phyloP scores from a whole-genome alignment of 2,329 filamentous ascomycete species.

The Penicillium sp. region DNA sequence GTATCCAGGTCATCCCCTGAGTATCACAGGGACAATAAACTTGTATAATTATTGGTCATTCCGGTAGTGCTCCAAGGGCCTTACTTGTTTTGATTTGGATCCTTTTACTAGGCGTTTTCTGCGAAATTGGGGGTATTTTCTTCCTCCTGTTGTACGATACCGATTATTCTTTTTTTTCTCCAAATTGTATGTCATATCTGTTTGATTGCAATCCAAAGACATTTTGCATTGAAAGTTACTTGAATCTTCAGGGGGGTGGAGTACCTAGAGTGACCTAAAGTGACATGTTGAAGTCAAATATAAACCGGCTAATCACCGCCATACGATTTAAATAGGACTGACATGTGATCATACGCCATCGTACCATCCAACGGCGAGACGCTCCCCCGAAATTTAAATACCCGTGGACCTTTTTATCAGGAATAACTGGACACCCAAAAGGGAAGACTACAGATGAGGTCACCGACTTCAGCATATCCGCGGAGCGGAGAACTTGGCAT shows the following conservation, averaged over 20 bases:
- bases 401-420: neutral
- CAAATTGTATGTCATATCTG: conserved; percentile 26
- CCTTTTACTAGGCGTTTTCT: conserved; percentile 25
- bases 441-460: neutral
- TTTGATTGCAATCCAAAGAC: conserved; percentile 14
- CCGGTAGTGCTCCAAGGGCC: neutral
- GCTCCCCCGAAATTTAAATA: neutral
- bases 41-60: conserved; percentile 9
- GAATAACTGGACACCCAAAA: neutral
- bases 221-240: conserved; percentile 4
- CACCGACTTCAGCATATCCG: neutral
- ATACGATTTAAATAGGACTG: neutral
- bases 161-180: conserved; percentile 7
- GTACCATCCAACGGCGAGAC: neutral
- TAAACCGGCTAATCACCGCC: neutral
- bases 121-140: conserved; percentile 10
- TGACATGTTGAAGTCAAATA: neutral
- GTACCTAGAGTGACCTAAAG: neutral
- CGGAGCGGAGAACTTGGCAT: conserved; percentile 10
- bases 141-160: conserved; percentile 21
- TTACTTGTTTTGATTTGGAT: conserved; percentile 5
- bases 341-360: neutral
- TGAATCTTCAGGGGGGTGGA: neutral
- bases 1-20: conserved; percentile 67
- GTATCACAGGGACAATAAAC: neutral